Conservation (phyloP, 1,139 yeast genomes). For the Diutina neorugosa region DNA sequence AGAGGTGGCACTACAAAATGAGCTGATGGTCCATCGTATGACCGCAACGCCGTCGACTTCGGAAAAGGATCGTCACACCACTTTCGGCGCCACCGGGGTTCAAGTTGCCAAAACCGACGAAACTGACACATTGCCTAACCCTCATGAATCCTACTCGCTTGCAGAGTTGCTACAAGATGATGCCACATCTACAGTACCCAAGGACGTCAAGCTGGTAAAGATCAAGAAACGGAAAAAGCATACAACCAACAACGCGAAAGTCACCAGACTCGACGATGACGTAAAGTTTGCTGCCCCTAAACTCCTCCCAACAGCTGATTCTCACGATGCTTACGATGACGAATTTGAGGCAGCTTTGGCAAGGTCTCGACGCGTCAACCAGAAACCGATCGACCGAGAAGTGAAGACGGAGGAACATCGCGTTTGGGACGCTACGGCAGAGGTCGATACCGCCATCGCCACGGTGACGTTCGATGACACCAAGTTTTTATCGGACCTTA, state of each 20-base stretch:
- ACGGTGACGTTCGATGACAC: conserved; percentile 41
- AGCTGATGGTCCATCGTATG: not conserved
- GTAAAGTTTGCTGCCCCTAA: not conserved
- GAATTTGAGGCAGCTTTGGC: not conserved
- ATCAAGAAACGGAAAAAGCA: not conserved
- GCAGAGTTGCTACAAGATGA: not conserved
- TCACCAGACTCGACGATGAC: not conserved
- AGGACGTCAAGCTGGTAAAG: not conserved
- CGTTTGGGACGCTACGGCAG: not conserved
- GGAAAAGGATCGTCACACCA: not conserved
- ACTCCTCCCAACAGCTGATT: not conserved
- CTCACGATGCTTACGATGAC: not conserved
- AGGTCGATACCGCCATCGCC: not conserved
- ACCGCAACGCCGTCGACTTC: not conserved
- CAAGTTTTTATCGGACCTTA: conserved; percentile 32
- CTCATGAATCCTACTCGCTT: not conserved
- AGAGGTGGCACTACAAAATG: not conserved
- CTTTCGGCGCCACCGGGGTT: not conserved
- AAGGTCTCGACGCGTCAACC: not conserved
- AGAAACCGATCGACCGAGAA: not conserved
- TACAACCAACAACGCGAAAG: not conserved
- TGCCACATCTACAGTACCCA: not conserved
- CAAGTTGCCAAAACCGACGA: not conserved
- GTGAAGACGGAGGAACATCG: not conserved
- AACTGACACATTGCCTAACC: not conserved